phyloP scores from a whole-genome alignment of 306 rosid species.

The Mucuna pruriens region DNA sequence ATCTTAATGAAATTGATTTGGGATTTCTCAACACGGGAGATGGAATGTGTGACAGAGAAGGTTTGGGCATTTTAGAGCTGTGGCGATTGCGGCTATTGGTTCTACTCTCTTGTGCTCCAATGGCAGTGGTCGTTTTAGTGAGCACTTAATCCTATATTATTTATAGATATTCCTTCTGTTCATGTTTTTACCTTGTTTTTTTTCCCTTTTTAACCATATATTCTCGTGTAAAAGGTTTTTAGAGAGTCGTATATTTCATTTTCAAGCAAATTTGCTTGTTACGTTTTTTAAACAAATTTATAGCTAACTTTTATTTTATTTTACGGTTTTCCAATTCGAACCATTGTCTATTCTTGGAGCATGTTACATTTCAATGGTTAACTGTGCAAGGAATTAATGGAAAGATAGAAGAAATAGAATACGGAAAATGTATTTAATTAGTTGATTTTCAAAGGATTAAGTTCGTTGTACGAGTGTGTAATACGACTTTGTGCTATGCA shows the following conservation, averaged over 20 bases:
- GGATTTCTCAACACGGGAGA: neutral
- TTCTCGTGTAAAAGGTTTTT: neutral
- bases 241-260: neutral
- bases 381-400: neutral
- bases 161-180: neutral
- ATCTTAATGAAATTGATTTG: neutral
- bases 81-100: conserved; percentile 56
- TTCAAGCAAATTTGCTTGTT: neutral
- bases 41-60: conserved; percentile 49
- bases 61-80: conserved; percentile 31
- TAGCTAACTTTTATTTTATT: neutral
- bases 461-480: neutral
- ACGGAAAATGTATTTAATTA: neutral
- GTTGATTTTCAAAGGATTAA: neutral
- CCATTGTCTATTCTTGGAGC: neutral
- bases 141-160: neutral
- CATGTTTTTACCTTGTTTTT: neutral
- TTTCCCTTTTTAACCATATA: neutral
- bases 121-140: conserved; percentile 38
- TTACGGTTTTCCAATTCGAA: neutral
- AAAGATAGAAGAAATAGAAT: neutral
- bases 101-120: conserved; percentile 41
- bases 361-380: neutral
- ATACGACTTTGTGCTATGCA: neutral
- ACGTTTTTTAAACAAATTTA: neutral